Evolutionary conservation across 2,329 filamentous ascomycete species (phyloP).

Genomic region (Botrytis squamosa): DNA sequence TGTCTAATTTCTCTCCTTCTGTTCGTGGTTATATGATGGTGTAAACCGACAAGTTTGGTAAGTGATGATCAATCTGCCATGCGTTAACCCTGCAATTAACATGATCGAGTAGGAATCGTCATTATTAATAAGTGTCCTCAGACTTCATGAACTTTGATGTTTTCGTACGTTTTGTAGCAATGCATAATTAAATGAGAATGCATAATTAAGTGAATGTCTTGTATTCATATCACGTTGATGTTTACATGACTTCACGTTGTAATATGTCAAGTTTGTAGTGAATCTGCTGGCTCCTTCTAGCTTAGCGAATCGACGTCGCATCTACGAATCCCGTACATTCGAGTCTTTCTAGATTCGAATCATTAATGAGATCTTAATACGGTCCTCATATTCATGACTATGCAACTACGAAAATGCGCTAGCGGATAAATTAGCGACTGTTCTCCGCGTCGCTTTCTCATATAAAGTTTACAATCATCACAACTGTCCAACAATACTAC

Average conservation of each 20-base stretch:
- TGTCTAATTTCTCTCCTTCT: too few species aligned
- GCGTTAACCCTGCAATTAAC: not conserved
- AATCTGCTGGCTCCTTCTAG: not conserved
- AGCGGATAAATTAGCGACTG: not conserved
- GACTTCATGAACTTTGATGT: not conserved
- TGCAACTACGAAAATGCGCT: not conserved
- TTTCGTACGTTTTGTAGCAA: not conserved
- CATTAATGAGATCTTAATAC: not conserved
- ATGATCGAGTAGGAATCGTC: not conserved
- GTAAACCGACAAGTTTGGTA: rapidly evolving
- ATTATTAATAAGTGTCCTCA: not conserved
- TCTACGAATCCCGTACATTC: not conserved
- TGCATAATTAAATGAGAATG: not conserved
- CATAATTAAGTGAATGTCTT: not conserved
- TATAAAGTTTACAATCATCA: not conserved
- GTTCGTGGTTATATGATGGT: not conserved
- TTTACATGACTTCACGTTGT: not conserved
- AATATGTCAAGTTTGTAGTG: not conserved
- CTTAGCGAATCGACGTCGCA: not conserved
- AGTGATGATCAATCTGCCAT: not conserved
- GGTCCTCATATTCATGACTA: not conserved
- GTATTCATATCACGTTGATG: not conserved
- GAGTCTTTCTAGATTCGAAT: not conserved
- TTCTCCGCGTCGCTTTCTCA: not conserved
- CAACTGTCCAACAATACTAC: not conserved